Conservation (phyloP, 805 yeast genomes). For the Schwanniomyces occidentalis region DNA sequence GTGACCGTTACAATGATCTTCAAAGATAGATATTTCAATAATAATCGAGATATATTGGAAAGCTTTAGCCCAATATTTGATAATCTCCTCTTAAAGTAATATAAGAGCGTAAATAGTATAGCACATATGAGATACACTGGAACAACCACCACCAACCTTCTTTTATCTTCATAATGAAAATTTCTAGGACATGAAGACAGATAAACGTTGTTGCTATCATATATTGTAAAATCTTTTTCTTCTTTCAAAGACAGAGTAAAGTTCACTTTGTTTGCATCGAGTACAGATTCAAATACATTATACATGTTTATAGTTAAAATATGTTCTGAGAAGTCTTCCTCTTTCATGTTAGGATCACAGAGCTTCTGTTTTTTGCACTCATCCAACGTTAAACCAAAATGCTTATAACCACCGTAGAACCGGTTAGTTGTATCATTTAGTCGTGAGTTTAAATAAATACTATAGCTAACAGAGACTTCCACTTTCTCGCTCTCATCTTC, state of each 20-base stretch:
- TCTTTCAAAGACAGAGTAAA: background rate
- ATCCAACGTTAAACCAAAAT: too few species aligned
- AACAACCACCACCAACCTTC: background rate
- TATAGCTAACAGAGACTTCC: too few species aligned
- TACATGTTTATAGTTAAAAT: background rate
- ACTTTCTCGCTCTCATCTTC: too few species aligned
- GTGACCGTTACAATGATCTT: background rate
- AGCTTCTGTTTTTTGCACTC: too few species aligned
- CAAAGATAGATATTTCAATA: background rate
- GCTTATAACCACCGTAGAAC: too few species aligned
- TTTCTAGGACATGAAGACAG: background rate
- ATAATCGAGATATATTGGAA: slow-evolving; percentile 1
- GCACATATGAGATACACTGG: background rate
- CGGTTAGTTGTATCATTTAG: too few species aligned
- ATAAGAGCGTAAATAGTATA: background rate
- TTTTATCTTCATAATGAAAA: background rate
- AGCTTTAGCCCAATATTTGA: background rate
- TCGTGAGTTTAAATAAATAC: too few species aligned
- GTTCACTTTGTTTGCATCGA: background rate
- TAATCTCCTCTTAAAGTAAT: background rate
- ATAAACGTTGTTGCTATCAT: background rate
- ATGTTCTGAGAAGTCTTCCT: too few species aligned
- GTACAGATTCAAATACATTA: background rate
- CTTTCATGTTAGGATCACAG: too few species aligned
- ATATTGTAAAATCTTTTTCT: background rate